Evolutionary conservation across 192 early-diverging fungal species (phyloP), one percentile per base, ranked within the genome.

Genomic region (Phlyctochytrium arcticum): DNA sequence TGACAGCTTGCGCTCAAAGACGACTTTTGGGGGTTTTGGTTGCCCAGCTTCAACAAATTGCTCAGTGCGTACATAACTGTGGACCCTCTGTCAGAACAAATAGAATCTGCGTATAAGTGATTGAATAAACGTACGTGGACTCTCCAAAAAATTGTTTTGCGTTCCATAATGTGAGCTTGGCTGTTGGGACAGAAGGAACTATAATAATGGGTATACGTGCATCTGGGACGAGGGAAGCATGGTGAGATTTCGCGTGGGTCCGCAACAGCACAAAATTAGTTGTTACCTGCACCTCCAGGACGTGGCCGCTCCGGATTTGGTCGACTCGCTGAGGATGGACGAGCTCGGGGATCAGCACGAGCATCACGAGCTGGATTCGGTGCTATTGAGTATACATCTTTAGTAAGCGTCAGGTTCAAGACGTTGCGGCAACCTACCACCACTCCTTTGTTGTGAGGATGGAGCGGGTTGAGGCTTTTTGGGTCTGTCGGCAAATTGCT

Each of bases 141-240:
- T 90, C 88, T 60, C 87, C 72, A 5, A 98, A 73, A 49, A 98
- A 90, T 33, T 88, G 74, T 69, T 90, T 87, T 47, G 92, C 86
- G 74, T 98, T 98, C 73, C 87, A 92, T 77, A 96, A 79, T 30
- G 87, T 94, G 39, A 98, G 49, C 70, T 90, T 83, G 1, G 94
- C 84, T 3, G 91, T 91, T 4, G 88, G 75, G 27, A 86, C 89
- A 0, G 91, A 85, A 3, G 95, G 95, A n/a, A 98, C 89, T 30
- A 98, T 86, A 66, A 98, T 96, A 19, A 94, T 92, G 3, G 95
- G 95, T 36, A 86, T 86, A 29, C 53, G 42, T 6, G 70, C 15
- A 30, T 66, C 69, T 70, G 37, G 31, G 50, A 53, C 29, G 29
- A 24, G 15, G 7, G 15, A 29, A 26, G 19, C 21, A 21, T 44